Conservation (phyloP, 73 alveolate genomes). For the Paramecium octaurelia region DNA sequence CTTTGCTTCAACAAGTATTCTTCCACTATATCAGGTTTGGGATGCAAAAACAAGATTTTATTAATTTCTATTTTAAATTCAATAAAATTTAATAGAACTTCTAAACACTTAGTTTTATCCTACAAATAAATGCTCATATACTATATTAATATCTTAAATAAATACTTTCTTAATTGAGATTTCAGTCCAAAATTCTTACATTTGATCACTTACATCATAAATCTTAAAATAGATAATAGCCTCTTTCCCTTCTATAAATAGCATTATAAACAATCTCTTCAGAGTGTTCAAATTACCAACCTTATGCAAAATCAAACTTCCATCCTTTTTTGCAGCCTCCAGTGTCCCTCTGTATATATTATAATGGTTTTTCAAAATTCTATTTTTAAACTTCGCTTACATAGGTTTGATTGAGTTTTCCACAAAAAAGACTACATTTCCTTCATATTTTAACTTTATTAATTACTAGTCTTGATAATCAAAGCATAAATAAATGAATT, state of each 20-base stretch:
- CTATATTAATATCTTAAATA: neutral
- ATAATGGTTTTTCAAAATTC: neutral
- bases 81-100: neutral
- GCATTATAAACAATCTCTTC: neutral
- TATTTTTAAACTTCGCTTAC: neutral
- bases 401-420: slow-evolving; percentile 5
- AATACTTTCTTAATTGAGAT: neutral
- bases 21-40: neutral
- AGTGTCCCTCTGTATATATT: neutral
- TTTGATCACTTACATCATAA: neutral
- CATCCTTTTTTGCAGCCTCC: neutral
- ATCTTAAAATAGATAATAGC: neutral
- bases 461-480: neutral
- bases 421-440: neutral
- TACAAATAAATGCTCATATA: neutral
- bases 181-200: neutral
- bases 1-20: neutral
- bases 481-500: slow-evolving; percentile 20
- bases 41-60: neutral
- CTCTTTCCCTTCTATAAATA: neutral
- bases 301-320: neutral
- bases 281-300: neutral
- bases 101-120: neutral
- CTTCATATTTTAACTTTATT: neutral
- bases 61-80: neutral